Conservation (phyloP, 2,329 filamentous ascomycete species). For the Penicillium capsulatum region DNA sequence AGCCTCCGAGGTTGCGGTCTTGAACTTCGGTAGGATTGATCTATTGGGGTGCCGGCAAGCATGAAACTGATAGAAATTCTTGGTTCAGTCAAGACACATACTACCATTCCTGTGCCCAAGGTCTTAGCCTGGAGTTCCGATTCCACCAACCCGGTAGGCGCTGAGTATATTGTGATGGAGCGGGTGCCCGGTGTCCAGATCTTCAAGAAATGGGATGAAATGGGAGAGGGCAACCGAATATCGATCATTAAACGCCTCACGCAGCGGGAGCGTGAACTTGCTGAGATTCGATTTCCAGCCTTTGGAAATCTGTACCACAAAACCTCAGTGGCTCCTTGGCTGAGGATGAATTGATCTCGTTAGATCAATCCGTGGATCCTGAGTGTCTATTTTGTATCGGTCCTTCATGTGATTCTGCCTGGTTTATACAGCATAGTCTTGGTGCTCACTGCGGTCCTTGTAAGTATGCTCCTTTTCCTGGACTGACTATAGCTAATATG, state of each 20-base stretch:
- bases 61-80: background rate
- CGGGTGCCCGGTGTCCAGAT: constrained; percentile 7
- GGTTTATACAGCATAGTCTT: constrained; percentile 3
- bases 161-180: background rate
- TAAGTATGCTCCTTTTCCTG: background rate
- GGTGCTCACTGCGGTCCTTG: constrained; percentile 3
- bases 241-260: constrained; percentile 4
- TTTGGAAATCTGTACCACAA: constrained; percentile 5
- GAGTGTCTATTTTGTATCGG: constrained; percentile 4
- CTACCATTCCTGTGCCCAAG: background rate
- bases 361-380: constrained; percentile 1
- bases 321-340: background rate
- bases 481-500: background rate
- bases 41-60: background rate
- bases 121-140: background rate
- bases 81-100: background rate
- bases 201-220: constrained; percentile 4
- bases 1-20: background rate
- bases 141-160: background rate
- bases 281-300: constrained; percentile 4
- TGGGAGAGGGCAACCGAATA: constrained; percentile 2
- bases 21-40: background rate
- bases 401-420: constrained; percentile 8
- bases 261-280: constrained; percentile 4
- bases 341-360: constrained; percentile 2